Base-by-base conservation (phyloP, 2,329 filamentous ascomycete species). In the Aspergillus luchuensis region DNA sequence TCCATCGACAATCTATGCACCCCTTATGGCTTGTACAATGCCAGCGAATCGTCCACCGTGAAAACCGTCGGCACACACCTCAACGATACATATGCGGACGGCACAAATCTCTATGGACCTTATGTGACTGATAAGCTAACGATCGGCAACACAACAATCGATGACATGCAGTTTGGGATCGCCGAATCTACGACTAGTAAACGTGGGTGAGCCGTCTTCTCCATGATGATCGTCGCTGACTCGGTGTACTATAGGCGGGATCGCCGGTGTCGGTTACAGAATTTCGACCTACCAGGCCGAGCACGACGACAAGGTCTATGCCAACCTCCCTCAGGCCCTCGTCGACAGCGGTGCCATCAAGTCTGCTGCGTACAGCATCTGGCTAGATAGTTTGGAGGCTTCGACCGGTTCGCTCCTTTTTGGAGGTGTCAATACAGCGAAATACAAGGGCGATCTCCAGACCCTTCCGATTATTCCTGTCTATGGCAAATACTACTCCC, bases 21-120 rank as follows among this genome's bases (percentile, higher is more conserved):
- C 4, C 78, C 76, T 23, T 84, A 86, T 1, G 91, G 91, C 13
- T 87, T 87, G 1, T 96, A 92, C 75, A 74, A 78, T 47, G 84
- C 90, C 43, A 89, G 90, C 72, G 76, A 80, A 1, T 95, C 91
- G 0, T 90, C 89, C 1, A 90, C 91, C 2, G 92, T 92, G 74
- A 72, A 82, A 30, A 89, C 88, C 69, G 75, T 95, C 54, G 86
- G 87, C 67, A 86, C 84, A 71, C 80, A 85, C 60, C 95, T 96
- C 80, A 91, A 92, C 77, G 94, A 95, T 63, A 87, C 88, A 1
- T 96, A 96, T 63, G 88, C 89, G 30, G 91, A 95, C 74, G 89
- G 90, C 50, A 89, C 89, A 0, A 86, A 87, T 5, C 89, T 91
- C 1, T 74, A 79, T 1, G 92, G 92, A 38, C 89, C 92, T 75